Evolutionary conservation across 2,329 filamentous ascomycete genomes (phyloP).

Genomic region (Pyrenophora teres): DNA sequence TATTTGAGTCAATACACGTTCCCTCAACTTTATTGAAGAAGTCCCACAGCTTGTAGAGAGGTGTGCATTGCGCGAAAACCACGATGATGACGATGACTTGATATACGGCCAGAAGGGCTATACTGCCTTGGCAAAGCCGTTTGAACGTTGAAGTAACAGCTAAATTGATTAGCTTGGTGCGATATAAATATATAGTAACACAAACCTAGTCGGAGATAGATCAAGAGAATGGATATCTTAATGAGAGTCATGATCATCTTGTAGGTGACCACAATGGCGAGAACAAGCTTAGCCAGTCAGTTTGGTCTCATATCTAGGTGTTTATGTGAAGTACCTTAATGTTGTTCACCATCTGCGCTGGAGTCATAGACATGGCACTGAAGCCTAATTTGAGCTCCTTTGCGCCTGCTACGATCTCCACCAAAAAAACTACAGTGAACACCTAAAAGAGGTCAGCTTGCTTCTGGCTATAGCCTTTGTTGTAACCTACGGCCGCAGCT

Average conservation of each 20-base stretch:
- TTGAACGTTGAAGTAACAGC: slow-evolving; percentile 33
- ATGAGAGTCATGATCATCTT: slow-evolving; percentile 35
- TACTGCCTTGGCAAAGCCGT: slow-evolving; percentile 28
- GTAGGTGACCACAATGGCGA: slow-evolving; percentile 42
- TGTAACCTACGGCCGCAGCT: slow-evolving; percentile 28
- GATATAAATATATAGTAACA: neutral
- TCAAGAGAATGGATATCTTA: slow-evolving; percentile 43
- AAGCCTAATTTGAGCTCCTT: slow-evolving; percentile 32
- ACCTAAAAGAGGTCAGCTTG: slow-evolving; percentile 18
- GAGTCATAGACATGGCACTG: slow-evolving; percentile 20
- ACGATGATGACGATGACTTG: slow-evolving; percentile 31
- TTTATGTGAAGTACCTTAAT: slow-evolving; percentile 14
- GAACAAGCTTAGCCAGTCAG: slow-evolving; percentile 9
- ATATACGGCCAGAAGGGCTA: slow-evolving; percentile 33
- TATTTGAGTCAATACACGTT: slow-evolving; percentile 42
- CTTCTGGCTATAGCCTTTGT: neutral
- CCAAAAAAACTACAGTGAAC: slow-evolving; percentile 33
- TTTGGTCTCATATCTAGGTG: too few relatives aligned
- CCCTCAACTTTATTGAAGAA: slow-evolving; percentile 31
- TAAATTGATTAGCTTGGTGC: slow-evolving; percentile 3
- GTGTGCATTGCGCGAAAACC: slow-evolving; percentile 37
- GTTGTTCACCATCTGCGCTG: slow-evolving; percentile 26
- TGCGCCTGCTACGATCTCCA: slow-evolving; percentile 26
- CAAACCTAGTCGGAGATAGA: slow-evolving; percentile 44
- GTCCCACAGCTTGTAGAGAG: slow-evolving; percentile 43